phyloP scores from a whole-genome alignment of 73 alveolate genomes.

The Effrenium voratum region DNA sequence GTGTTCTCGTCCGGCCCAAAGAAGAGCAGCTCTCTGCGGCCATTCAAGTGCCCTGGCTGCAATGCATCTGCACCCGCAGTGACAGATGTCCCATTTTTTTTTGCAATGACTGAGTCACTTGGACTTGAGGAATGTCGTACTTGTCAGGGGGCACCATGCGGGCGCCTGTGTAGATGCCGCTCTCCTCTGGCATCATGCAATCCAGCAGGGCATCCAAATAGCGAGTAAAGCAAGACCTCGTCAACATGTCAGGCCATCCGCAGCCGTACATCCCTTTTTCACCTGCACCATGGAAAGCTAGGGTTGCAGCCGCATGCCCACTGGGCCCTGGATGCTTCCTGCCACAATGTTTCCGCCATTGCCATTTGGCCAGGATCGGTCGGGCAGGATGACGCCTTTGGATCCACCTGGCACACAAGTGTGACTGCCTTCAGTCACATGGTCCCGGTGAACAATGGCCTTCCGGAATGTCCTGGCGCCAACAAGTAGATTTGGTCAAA shows the following conservation, averaged over 20 bases:
- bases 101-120: too few species aligned
- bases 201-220: slow-evolving; percentile 79
- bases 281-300: not conserved
- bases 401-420: slow-evolving; percentile 36
- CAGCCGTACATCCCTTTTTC: not conserved
- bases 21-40: slow-evolving; percentile 52
- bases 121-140: too few species aligned
- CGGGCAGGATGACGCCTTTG: slow-evolving; percentile 81
- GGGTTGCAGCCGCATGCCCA: slow-evolving; percentile 40
- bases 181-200: slow-evolving; percentile 85
- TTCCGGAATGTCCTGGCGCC: slow-evolving; percentile 75
- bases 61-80: not conserved
- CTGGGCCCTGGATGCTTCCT: slow-evolving; percentile 70
- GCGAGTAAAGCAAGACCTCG: slow-evolving; percentile 75
- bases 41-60: slow-evolving; percentile 49
- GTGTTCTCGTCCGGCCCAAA: slow-evolving; percentile 89
- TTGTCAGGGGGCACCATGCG: too few species aligned
- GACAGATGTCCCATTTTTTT: too few species aligned
- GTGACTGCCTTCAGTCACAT: not conserved
- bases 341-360: slow-evolving; percentile 58
- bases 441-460: slow-evolving; percentile 1
- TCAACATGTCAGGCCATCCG: not conserved
- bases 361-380: slow-evolving; percentile 58
- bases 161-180: slow-evolving; percentile 32
- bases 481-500: not conserved